These are phyloP conservation scores for Trichoderma sp. DNA, from an alignment of 2,329 filamentous ascomycete genomes.

Conservation along the genomic window DNA sequence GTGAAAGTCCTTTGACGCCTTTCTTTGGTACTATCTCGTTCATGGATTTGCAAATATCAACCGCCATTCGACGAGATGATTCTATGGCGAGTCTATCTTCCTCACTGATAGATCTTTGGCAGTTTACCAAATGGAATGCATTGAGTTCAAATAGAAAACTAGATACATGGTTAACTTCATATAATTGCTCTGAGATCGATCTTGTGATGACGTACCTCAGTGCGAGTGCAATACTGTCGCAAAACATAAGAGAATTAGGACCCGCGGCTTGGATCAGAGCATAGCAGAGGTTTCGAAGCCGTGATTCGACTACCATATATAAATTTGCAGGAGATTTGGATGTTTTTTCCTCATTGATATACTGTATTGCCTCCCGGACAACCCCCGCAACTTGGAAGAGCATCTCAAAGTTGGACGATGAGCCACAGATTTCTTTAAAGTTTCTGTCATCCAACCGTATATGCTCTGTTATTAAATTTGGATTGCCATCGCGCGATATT, in stretches of 20 bases:
- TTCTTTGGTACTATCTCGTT: conserved; percentile 2
- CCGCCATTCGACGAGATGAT: conserved; percentile 5
- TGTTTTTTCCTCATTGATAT: neutral
- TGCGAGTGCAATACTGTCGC: conserved; percentile 8
- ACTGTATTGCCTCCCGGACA: conserved; percentile 3
- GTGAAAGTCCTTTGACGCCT: neutral
- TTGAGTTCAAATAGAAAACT: conserved; percentile 8
- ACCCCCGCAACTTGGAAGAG: neutral
- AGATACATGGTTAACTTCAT: neutral
- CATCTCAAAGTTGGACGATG: conserved; percentile 2
- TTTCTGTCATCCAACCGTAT: neutral
- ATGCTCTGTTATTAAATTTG: neutral
- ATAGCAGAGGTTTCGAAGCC: neutral
- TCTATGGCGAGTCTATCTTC: neutral
- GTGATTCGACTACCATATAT: neutral
- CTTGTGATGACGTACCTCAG: neutral
- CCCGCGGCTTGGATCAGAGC: neutral
- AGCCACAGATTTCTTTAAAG: neutral
- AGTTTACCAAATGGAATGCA: neutral
- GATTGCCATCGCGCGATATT: neutral
- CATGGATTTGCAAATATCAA: conserved; percentile 7
- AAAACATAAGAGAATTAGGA: neutral
- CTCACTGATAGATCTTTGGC: neutral
- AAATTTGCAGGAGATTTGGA: neutral
- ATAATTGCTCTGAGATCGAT: neutral